These are phyloP conservation scores for Platanus orientalis DNA, from an alignment of 164 flowering plant species.

Conservation along the genomic window DNA sequence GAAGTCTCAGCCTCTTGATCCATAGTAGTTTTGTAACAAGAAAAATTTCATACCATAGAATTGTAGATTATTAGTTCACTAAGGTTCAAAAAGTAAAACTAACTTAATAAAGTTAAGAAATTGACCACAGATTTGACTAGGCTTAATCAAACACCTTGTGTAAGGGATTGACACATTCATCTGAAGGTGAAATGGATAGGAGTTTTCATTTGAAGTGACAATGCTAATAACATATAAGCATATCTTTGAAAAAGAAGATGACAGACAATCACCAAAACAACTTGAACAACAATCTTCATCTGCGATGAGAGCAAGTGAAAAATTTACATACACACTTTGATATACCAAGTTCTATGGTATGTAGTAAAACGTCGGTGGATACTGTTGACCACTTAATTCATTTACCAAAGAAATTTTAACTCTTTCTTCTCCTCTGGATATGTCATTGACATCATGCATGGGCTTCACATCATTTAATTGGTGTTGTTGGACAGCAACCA, in stretches of 20 bases:
- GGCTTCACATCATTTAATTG: constrained; percentile 16
- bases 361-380: constrained; percentile 39
- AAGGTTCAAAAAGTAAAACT: too few relatives aligned
- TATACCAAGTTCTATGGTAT: constrained; percentile 32
- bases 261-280: constrained; percentile 74
- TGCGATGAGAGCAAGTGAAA: constrained; percentile 48
- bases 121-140: too few relatives aligned
- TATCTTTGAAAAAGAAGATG: constrained; percentile 38
- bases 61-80: too few relatives aligned
- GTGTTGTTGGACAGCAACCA: constrained; percentile 19
- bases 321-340: constrained; percentile 36
- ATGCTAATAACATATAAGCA: too few relatives aligned
- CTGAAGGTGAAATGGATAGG: too few relatives aligned
- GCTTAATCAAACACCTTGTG: too few relatives aligned
- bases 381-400: constrained; percentile 26
- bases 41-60: too few relatives aligned
- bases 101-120: too few relatives aligned
- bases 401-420: constrained; percentile 34
- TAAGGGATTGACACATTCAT: too few relatives aligned
- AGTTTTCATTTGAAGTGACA: too few relatives aligned
- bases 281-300: constrained; percentile 77
- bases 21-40: too few relatives aligned
- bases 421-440: constrained; percentile 45
- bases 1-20: too few relatives aligned
- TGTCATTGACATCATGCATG: constrained; percentile 41